Base-by-base conservation (phyloP, 2,329 filamentous ascomycete genomes). In the Paecilomyces fulvus region DNA sequence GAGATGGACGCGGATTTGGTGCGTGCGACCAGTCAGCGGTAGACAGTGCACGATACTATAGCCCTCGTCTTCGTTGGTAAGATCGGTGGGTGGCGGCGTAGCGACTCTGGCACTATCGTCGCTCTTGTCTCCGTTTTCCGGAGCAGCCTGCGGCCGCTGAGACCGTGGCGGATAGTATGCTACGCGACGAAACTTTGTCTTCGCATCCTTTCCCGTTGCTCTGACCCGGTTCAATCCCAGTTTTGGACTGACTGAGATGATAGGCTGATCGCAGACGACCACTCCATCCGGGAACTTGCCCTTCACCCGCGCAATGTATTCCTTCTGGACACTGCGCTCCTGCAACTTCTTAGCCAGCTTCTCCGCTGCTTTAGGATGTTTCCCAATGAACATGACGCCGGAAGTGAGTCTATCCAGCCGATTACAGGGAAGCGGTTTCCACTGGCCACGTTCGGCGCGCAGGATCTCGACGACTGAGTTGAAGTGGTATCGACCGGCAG, bases 341-440 rank as follows among this genome's bases (percentile, higher is more conserved):
- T 85, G 83, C 57, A 99, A 89, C 71, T 96, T 88, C 48, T 80
- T 76, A 55, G 86, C 85, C 63, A 99, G 81, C 30, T 80, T 79
- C 61, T 92, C 90, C 0, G 94, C 92, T 0, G 89, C 89, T 65
- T 85, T 83, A 37, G 86, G 80, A 60, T 89, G 85, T 75, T 99
- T 99, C 28, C 88, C 94, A 64, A 99, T 86, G 72, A 99, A 99
- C 92, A 99, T 97, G 69, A 99, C 89, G 52, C 94, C 94, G 64
- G 90, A 96, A 0, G 94, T 99, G 65, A 99, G 77, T 54, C 94
- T 81, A 70, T 99, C 94, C 28, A 99, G 83, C n/a, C 94, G 81
- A 67, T 99, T 96, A 75, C 92, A 97, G 0, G 94, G 85, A 55
- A 85, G 71, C 0, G 85, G 84, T 57, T 84, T 79, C 71, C 79